Conservation (phyloP, 345 rosid genomes). For the Salix koriyanagi region DNA sequence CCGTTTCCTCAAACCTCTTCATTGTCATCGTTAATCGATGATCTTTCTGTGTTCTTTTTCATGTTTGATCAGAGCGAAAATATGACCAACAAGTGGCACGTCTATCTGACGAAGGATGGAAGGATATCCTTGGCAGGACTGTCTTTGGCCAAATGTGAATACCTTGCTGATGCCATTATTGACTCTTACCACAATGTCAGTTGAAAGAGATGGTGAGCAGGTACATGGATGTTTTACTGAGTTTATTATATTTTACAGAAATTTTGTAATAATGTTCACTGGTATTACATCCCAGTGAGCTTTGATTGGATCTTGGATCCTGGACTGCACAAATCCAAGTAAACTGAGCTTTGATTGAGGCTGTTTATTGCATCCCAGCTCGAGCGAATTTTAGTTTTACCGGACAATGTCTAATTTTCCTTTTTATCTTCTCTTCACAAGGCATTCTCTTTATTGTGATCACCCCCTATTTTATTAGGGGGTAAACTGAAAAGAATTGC, state of each 20-base stretch:
- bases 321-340: not conserved
- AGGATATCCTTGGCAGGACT: constrained; percentile 90
- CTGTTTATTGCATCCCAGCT: not conserved
- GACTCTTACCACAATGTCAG: constrained; percentile 80
- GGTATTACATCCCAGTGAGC: not conserved
- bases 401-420: not conserved
- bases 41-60: too few species aligned
- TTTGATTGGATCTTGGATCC: too few species aligned
- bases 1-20: not conserved
- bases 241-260: not conserved
- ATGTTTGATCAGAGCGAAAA: constrained; percentile 54
- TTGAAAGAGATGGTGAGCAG: constrained; percentile 33
- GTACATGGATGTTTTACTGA: not conserved
- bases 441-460: not conserved
- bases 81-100: constrained; percentile 90
- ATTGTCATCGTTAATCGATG: not conserved
- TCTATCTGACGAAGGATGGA: constrained; percentile 96
- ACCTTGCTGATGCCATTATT: constrained; percentile 82
- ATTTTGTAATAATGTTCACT: constrained; percentile 16
- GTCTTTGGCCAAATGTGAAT: constrained; percentile 84
- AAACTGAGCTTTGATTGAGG: not conserved
- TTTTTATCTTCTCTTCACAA: not conserved
- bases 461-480: not conserved
- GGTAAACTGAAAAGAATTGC: not conserved
- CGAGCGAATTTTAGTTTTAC: not conserved